Evolutionary conservation across 495 filamentous ascomycete species (phyloP).

Genomic region (Hypomontagnella monticulosa): DNA sequence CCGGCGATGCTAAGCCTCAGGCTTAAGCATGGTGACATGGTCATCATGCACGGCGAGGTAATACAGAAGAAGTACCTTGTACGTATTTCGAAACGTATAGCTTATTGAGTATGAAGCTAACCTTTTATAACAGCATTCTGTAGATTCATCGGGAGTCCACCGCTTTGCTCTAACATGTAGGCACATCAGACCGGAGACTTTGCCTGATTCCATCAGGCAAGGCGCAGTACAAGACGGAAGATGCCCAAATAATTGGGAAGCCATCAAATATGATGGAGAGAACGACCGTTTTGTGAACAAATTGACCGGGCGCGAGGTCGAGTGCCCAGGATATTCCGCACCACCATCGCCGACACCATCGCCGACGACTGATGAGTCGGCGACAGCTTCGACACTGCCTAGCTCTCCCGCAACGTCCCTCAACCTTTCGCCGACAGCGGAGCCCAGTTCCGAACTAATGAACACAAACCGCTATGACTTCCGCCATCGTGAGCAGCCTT

Average conservation of each 20-base stretch:
- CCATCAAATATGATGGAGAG: slow-evolving; percentile 5
- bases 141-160: slow-evolving; percentile 64
- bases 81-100: slow-evolving; percentile 32
- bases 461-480: too few species aligned
- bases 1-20: slow-evolving; percentile 45
- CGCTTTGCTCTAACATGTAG: slow-evolving; percentile 74
- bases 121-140: slow-evolving; percentile 62
- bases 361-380: too few species aligned
- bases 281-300: too few species aligned
- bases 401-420: too few species aligned
- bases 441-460: too few species aligned
- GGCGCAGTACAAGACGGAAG: slow-evolving; percentile 45
- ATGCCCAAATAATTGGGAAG: slow-evolving; percentile 45
- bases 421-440: too few species aligned
- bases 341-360: too few species aligned
- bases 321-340: too few species aligned
- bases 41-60: slow-evolving; percentile 79
- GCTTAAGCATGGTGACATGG: slow-evolving; percentile 80
- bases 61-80: slow-evolving; percentile 81
- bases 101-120: slow-evolving; percentile 37
- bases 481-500: too few species aligned
- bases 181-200: slow-evolving; percentile 57
- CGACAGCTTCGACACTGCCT: too few species aligned
- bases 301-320: too few species aligned
- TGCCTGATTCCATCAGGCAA: slow-evolving; percentile 46